phyloP scores from a whole-genome alignment of 2,329 filamentous ascomycete genomes.

The Colletotrichum ledebouriae region DNA sequence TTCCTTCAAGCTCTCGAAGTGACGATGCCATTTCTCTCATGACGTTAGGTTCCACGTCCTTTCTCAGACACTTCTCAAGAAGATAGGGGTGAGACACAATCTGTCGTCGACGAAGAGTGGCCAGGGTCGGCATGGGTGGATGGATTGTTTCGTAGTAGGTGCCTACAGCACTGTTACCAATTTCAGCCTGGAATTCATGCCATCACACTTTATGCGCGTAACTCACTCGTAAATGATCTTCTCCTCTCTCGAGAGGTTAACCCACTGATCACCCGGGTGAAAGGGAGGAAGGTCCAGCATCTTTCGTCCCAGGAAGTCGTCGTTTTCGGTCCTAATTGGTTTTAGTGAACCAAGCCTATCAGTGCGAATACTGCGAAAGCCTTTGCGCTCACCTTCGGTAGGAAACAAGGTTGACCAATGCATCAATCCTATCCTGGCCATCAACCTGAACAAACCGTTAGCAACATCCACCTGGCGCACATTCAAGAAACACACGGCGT shows the following conservation, averaged over 20 bases:
- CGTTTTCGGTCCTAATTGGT: conserved; percentile 36
- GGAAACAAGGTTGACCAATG: conserved; percentile 31
- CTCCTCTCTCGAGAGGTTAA: conserved; percentile 48
- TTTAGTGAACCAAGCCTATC: not conserved
- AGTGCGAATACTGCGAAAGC: not conserved
- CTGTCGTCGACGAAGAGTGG: not conserved
- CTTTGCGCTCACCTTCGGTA: conserved; percentile 22
- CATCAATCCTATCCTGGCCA: conserved; percentile 17
- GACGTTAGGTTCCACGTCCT: too few relatives aligned
- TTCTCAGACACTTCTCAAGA: too few relatives aligned
- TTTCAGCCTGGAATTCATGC: not conserved
- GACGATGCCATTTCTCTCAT: too few relatives aligned
- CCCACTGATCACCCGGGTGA: conserved; percentile 18
- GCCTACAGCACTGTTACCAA: not conserved
- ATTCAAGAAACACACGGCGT: too few relatives aligned
- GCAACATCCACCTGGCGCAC: not conserved
- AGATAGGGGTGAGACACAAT: not conserved
- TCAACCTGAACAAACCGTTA: conserved; percentile 5
- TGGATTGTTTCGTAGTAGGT: not conserved
- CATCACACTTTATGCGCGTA: not conserved
- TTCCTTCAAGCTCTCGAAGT: not conserved
- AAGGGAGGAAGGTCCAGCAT: conserved; percentile 47
- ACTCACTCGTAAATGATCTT: conserved; percentile 46
- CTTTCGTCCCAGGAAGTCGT: conserved; percentile 46
- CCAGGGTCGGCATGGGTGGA: not conserved